Conservation (phyloP, 257 asterid species). For the Fraxinus anomala region DNA sequence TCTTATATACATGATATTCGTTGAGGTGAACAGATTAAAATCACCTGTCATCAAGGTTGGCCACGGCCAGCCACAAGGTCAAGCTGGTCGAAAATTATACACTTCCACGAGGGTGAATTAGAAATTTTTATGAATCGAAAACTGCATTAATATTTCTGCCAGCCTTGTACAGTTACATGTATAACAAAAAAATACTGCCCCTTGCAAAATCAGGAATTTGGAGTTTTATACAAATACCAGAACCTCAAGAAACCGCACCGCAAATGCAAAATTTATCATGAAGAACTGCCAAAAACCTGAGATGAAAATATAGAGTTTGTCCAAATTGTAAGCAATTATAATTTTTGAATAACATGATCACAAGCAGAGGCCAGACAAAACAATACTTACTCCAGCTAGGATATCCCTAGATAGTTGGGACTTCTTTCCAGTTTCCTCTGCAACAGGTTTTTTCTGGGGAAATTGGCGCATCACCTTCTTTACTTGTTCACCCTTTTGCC, state of each 20-base stretch:
- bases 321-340: too few species aligned
- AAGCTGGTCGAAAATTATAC: too few species aligned
- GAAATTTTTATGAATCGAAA: too few species aligned
- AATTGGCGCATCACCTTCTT: conserved; percentile 61
- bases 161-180: too few species aligned
- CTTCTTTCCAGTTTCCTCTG: conserved; percentile 41
- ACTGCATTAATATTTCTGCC: too few species aligned
- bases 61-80: too few species aligned
- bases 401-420: conserved; percentile 59
- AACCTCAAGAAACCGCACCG: background rate
- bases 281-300: conserved; percentile 66
- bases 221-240: background rate
- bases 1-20: too few species aligned
- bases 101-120: too few species aligned
- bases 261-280: conserved; percentile 15
- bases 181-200: background rate
- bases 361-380: background rate
- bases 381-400: conserved; percentile 64
- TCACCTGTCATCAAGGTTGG: too few species aligned
- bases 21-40: too few species aligned
- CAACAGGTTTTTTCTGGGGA: conserved; percentile 66
- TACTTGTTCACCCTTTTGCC: conserved; percentile 59
- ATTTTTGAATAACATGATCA: background rate
- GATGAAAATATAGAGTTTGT: background rate
- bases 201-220: background rate